Conservation (phyloP, 768 basidiomycete genomes). For the Mycena metata region DNA sequence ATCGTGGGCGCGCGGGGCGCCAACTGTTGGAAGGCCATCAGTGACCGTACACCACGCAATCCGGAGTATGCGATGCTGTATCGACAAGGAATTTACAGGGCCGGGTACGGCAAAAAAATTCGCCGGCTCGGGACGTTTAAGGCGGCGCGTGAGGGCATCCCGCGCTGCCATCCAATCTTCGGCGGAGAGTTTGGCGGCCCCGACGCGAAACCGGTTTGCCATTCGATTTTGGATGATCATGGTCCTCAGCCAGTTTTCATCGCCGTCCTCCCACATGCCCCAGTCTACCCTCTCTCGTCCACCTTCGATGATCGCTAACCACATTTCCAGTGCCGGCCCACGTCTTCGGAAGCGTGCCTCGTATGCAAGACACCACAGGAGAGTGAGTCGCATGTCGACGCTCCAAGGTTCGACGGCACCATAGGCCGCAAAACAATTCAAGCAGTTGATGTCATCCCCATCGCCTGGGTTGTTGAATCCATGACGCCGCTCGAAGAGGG, state of each 20-base stretch:
- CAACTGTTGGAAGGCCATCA: conserved; percentile 5
- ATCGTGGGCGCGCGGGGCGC: background rate
- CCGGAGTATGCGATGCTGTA: conserved; percentile 27
- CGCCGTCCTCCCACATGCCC: conserved; percentile 34
- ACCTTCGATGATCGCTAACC: conserved; percentile 31
- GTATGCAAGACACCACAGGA: conserved; percentile 35
- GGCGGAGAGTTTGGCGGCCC: conserved; percentile 4
- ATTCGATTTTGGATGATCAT: conserved; percentile 22
- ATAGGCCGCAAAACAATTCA: conserved; percentile 20
- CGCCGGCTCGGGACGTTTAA: background rate
- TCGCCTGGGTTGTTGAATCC: conserved; percentile 6
- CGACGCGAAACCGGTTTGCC: conserved; percentile 21
- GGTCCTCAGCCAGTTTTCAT: conserved; percentile 30
- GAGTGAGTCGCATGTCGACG: conserved; percentile 34
- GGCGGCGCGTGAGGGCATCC: conserved; percentile 22
- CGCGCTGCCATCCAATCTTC: conserved; percentile 26
- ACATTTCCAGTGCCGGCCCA: conserved; percentile 27
- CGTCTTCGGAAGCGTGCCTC: conserved; percentile 26
- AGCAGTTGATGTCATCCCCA: conserved; percentile 19
- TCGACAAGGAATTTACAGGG: conserved; percentile 19
- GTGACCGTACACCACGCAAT: conserved; percentile 35
- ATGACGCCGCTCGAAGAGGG: background rate
- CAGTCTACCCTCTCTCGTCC: conserved; percentile 27
- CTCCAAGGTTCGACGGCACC: conserved; percentile 20
- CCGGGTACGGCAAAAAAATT: background rate